Percentiles rank a stretch among this genome's conserved stretches.
Conservation (phyloP, 306 rosid species). For the Datisca glomerata region DNA sequence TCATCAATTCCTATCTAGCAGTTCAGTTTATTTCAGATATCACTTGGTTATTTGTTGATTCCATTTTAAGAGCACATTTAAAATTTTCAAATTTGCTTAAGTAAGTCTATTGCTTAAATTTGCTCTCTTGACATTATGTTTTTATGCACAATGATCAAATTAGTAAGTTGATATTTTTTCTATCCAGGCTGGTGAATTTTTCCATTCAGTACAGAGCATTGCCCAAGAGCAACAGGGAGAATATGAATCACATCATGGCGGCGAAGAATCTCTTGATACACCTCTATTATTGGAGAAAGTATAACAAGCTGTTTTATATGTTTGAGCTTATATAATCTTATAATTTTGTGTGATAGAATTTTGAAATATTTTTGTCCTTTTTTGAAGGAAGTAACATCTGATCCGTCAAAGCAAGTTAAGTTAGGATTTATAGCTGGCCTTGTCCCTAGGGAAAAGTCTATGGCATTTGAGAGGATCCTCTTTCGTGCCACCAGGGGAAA, state of each 20-base stretch:
- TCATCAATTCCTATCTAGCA: too few species aligned
- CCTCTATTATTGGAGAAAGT: slow-evolving; percentile 45
- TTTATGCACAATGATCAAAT: not conserved
- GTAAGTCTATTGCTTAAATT: too few species aligned
- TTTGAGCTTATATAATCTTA: not conserved
- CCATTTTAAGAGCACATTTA: too few species aligned
- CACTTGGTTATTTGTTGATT: too few species aligned
- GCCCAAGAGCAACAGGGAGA: slow-evolving; percentile 48
- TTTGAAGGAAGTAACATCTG: slow-evolving; percentile 50
- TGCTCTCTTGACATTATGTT: not conserved
- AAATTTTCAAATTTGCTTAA: too few species aligned
- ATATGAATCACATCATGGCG: slow-evolving; percentile 28
- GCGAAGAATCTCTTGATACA: slow-evolving; percentile 57
- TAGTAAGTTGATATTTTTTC: not conserved
- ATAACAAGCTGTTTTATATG: slow-evolving; percentile 1
- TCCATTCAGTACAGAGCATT: slow-evolving; percentile 36
- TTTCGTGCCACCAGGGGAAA: slow-evolving; percentile 64
- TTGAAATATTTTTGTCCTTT: slow-evolving; percentile 20
- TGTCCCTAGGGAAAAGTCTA: slow-evolving; percentile 37
- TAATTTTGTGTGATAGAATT: slow-evolving; percentile 18
- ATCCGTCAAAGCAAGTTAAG: slow-evolving; percentile 49
- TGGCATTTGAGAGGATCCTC: slow-evolving; percentile 57
- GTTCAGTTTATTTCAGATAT: too few species aligned
- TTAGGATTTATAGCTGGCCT: slow-evolving; percentile 44
- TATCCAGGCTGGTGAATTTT: slow-evolving; percentile 67